Percentiles rank a stretch among this genome's conserved stretches.
phyloP scores from a whole-genome alignment of 192 early-diverging fungal genomes.

The Coemansia sp. region DNA sequence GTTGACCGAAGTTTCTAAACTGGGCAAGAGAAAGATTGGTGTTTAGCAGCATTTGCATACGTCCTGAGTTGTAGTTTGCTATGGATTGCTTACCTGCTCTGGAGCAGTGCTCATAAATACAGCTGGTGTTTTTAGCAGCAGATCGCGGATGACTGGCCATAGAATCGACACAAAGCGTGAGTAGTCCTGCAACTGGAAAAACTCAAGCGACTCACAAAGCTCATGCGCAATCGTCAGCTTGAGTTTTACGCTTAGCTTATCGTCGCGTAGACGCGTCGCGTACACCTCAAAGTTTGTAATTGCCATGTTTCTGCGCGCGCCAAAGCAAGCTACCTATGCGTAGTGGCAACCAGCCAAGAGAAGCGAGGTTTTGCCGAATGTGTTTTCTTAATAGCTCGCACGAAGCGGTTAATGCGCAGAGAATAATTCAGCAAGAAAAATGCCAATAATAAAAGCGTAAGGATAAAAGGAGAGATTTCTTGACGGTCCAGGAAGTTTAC shows the following conservation, averaged over 20 bases:
- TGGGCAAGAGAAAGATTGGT: neutral
- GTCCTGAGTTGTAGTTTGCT: neutral
- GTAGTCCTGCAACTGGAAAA: conserved; percentile 85
- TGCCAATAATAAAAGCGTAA: neutral
- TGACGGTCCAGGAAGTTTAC: neutral
- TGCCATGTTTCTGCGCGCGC: conserved; percentile 19
- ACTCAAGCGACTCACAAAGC: conserved; percentile 87
- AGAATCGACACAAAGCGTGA: conserved; percentile 72
- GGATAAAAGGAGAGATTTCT: neutral
- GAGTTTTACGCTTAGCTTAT: conserved; percentile 56
- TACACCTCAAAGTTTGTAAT: conserved; percentile 58
- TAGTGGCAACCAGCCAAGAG: neutral
- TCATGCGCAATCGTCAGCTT: conserved; percentile 83
- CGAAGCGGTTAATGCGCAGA: neutral
- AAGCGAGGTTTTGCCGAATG: neutral
- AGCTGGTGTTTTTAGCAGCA: conserved; percentile 70
- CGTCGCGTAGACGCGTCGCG: conserved; percentile 57
- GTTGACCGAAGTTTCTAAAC: conserved; percentile 81
- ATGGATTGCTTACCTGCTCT: conserved; percentile 58
- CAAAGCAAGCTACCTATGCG: neutral
- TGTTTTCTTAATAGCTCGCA: neutral
- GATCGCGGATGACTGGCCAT: conserved; percentile 79
- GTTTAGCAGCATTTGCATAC: neutral
- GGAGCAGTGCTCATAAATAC: conserved; percentile 74
- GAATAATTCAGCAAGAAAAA: neutral